Percentiles rank a stretch among this genome's conserved stretches.
These are phyloP conservation scores for Claviceps capensis DNA, from an alignment of 2,329 filamentous ascomycete genomes.

Conservation along the genomic window DNA sequence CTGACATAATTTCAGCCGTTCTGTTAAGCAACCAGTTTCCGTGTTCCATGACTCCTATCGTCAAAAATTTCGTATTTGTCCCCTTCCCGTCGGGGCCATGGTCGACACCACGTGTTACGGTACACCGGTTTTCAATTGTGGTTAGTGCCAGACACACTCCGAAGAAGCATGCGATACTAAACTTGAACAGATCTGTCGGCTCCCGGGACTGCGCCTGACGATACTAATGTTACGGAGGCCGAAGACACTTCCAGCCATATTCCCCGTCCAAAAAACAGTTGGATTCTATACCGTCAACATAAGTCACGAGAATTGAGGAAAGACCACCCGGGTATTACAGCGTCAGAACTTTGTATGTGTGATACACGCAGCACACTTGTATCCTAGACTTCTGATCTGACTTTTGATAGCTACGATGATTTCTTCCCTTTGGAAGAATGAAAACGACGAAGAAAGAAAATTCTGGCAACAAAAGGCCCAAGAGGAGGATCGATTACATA, in stretches of 20 bases:
- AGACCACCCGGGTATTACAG: conserved; percentile 13
- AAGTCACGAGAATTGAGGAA: conserved; percentile 13
- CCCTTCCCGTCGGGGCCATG: conserved; percentile 8
- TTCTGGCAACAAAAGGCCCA: conserved; percentile 12
- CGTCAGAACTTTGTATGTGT: conserved; percentile 16
- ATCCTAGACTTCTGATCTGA: background rate
- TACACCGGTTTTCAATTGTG: conserved; percentile 9
- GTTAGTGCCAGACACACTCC: conserved; percentile 6
- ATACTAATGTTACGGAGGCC: background rate
- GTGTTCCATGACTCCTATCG: conserved; percentile 13
- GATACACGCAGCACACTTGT: conserved; percentile 3
- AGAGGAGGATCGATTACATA: conserved; percentile 15
- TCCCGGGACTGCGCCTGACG: background rate
- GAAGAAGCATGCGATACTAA: background rate
- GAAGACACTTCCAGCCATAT: conserved; percentile 8
- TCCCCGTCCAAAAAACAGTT: conserved; percentile 18
- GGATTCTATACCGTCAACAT: conserved; percentile 20
- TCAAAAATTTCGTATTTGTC: conserved; percentile 15
- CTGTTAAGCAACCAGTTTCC: conserved; percentile 14
- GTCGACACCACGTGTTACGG: conserved; percentile 8
- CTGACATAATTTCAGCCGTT: conserved; percentile 7
- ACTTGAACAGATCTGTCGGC: background rate
- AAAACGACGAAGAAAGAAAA: conserved; percentile 11
- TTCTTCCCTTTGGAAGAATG: conserved; percentile 16
- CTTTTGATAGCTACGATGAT: conserved; percentile 14